Conservation (phyloP, 495 filamentous ascomycete genomes). For the Friedmanniomyces simplex region DNA sequence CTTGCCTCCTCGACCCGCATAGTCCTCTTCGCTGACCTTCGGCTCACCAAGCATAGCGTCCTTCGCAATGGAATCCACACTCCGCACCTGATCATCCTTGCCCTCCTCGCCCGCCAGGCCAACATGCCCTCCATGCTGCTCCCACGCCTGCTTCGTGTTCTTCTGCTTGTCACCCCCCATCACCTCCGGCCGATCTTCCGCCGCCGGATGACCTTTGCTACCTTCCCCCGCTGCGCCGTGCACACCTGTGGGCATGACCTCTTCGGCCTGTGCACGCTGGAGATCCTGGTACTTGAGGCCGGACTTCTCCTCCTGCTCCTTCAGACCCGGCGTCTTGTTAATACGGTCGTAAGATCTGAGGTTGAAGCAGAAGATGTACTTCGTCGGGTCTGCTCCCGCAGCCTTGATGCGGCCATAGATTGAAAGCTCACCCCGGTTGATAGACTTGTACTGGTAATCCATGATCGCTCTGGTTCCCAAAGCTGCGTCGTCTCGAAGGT, state of each 20-base stretch:
- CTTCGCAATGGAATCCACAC: conserved; percentile 62
- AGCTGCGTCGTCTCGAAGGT: conserved; percentile 71
- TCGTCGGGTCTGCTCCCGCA: conserved; percentile 65
- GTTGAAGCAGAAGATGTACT: conserved; percentile 88
- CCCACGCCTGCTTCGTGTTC: conserved; percentile 52
- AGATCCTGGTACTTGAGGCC: conserved; percentile 76
- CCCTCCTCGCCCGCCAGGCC: conserved; percentile 24
- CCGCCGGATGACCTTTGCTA: conserved; percentile 3
- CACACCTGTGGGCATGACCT: conserved; percentile 68
- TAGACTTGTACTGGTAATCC: conserved; percentile 97
- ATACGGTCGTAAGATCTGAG: conserved; percentile 81
- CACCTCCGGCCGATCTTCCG: conserved; percentile 26
- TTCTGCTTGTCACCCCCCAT: conserved; percentile 1
- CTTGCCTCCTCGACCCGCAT: conserved; percentile 4
- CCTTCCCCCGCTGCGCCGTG: conserved; percentile 36
- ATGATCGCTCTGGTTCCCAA: conserved; percentile 83
- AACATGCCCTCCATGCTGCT: conserved; percentile 42
- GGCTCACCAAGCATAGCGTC: conserved; percentile 66
- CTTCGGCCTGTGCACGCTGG: conserved; percentile 73
- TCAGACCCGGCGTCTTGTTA: conserved; percentile 62
- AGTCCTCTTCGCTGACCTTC: conserved; percentile 56
- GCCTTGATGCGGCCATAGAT: conserved; percentile 71
- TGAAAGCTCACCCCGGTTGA: conserved; percentile 79
- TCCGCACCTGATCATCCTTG: conserved; percentile 32
- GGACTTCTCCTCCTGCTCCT: conserved; percentile 61